Base-by-base conservation (phyloP, 805 yeast genomes). In the Ogataea trehaloabstinens region DNA sequence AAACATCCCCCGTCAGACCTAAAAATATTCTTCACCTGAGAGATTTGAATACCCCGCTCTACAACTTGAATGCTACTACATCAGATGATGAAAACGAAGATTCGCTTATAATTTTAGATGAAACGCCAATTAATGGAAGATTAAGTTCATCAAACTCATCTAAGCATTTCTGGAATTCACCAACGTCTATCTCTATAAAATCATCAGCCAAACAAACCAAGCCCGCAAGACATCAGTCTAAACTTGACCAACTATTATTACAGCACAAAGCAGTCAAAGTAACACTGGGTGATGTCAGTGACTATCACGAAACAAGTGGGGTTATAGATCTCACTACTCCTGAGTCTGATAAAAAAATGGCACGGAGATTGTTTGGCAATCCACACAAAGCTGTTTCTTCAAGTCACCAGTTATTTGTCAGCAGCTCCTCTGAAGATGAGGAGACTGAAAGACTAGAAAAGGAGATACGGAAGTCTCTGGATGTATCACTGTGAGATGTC, bases 381-480 rank as follows among this genome's bases (percentile, higher is more conserved):
- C 30, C n/a, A 12, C 25, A 22, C 11, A 8, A 8, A 8, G 25
- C 8, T 22, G 11, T 12, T 8, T 8, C 25, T 22, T 8, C 25
- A 22, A 8, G 11, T 12, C 8, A 22, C 25, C 29, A 28, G 7
- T 19, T 28, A 17, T 36, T 36, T 29, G 34, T 29, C n/a, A 17
- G n/a, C 17, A 12, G 21, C 16, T 36, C 35, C n/a, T 40, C 40
- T 6, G 37, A 32, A 8, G 45, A 45, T 25, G 48, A 43, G 2
- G 50, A 46, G 28, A 19, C 35, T 19, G 37, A 20, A 6, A 19
- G 36, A 25, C 34, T 46, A 16, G 51, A 46, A 29, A 17, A 29
- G 6, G 46, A 46, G 19, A 41, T 46, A 10, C 22, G 22, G n/a
- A 13, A 27, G 6, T 15, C 33, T 13, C 17, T 35, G n/a, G 32